Conservation (phyloP, 495 filamentous ascomycete genomes). For the Penicillium pulvis region DNA sequence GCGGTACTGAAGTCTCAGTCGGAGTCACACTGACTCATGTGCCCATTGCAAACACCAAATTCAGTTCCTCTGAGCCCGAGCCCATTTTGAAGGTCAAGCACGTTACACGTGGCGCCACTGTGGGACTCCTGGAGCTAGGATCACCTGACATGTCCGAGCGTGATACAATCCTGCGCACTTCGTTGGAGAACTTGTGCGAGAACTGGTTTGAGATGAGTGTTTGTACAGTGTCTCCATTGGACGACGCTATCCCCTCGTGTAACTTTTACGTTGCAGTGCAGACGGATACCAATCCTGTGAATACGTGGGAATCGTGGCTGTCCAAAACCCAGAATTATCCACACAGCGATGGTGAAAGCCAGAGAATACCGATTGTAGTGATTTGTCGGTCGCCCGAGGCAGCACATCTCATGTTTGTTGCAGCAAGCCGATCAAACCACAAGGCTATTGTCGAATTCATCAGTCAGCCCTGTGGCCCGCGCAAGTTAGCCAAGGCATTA, state of each 20-base stretch:
- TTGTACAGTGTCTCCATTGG: not conserved
- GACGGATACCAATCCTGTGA: not conserved
- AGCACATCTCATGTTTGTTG: conserved; percentile 30
- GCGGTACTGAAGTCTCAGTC: conserved; percentile 59
- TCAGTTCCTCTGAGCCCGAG: conserved; percentile 1
- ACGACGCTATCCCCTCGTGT: not conserved
- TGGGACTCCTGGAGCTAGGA: not conserved
- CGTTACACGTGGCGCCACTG: not conserved
- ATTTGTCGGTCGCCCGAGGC: conserved; percentile 30
- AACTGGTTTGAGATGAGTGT: not conserved
- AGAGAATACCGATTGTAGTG: conserved; percentile 20
- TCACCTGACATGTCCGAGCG: conserved; percentile 7
- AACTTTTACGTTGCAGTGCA: not conserved
- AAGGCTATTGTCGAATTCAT: conserved; percentile 27
- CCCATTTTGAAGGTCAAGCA: not conserved
- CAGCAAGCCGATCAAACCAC: conserved; percentile 9
- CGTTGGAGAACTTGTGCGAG: not conserved
- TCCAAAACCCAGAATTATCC: not conserved
- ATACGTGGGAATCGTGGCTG: not conserved
- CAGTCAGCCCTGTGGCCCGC: conserved; percentile 35
- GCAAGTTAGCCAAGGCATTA: conserved; percentile 27
- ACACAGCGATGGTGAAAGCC: conserved; percentile 1
- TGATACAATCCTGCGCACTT: conserved; percentile 14
- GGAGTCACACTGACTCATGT: conserved; percentile 29
- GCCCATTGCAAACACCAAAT: not conserved